Evolutionary conservation across 1,284 basidiomycete species (phyloP), one percentile per base, ranked within the genome.

Genomic region (Rhodotorula mucilaginosa): DNA sequence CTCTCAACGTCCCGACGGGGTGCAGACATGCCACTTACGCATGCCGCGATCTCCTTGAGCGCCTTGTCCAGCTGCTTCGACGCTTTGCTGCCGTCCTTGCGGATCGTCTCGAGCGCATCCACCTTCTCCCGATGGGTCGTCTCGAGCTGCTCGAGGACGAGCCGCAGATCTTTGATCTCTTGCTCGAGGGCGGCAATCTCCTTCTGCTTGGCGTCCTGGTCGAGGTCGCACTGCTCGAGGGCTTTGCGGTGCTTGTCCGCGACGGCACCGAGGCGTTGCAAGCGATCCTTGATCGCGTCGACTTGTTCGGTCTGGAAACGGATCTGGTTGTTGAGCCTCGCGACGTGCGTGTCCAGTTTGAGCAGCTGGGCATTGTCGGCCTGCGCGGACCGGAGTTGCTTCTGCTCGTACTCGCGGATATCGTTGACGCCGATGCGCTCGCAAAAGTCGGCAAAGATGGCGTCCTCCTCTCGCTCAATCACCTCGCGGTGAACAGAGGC

Each of bases 361-460:
- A 95, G 83, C 68, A 92, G 84, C 4, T 91, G 92, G 76, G 92
- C 91, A 78, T 87, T 91, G 81, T 94, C 93, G 77, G 91, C 89
- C 79, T 93, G 88, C 1, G 91, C 91, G 31, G 91, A 86, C 80
- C 90, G 91, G 47, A 98, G 85, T 79, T 97, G 94, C 26, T 91
- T 87, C 79, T 93, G 90, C 82, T 99, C 96, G 80, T 97, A 99
- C 74, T 97, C 93, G 58, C 96, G 88, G 73, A 99, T 95, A 82
- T 90, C 89, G 48, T 82, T 81, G 15, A 97, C 90, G 8, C 88
- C 87, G 76, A 99, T 94, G 68, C 87, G 86, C 51, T 81, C 80
- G 81, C 96, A 98, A 83, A 99, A 99, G 5, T 82, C 81, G 0
- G 80, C 84, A 79, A 97, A 99, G 29, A 97, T 84, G 3, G 82